A percentile compares a stretch with the other conserved stretches of the same genome.
These are phyloP conservation scores for Epichloe glyceriae DNA, from an alignment of 2,329 filamentous ascomycete species.

Conservation along the genomic window DNA sequence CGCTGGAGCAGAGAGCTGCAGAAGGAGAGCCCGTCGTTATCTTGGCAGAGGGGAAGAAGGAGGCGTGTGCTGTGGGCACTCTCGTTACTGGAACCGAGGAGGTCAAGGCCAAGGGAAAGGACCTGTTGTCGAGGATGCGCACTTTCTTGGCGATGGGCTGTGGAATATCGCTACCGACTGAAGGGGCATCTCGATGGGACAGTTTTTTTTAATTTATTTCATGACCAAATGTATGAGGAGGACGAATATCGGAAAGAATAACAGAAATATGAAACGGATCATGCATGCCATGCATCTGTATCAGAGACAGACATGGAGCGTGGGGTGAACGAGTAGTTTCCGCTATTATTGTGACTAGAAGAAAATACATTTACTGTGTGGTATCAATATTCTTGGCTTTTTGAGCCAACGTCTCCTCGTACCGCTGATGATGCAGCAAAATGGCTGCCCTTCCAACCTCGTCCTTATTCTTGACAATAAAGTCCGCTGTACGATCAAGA, in stretches of 20 bases:
- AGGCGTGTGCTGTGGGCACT: conserved; percentile 78
- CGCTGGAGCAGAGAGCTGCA: conserved; percentile 54
- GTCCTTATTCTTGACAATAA: conserved; percentile 27
- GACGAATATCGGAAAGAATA: not conserved
- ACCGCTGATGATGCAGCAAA: conserved; percentile 11
- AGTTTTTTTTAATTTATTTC: not conserved
- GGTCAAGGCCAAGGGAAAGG: conserved; percentile 90
- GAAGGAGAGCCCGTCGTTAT: conserved; percentile 74
- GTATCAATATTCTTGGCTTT: not conserved
- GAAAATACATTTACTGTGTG: not conserved
- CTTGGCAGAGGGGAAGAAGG: conserved; percentile 83
- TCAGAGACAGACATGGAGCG: too few species aligned
- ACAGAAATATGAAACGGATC: not conserved
- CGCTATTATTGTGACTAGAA: too few species aligned
- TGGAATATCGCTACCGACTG: conserved; percentile 58
- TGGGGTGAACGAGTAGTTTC: too few species aligned
- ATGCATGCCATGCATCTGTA: too few species aligned
- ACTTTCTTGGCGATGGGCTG: conserved; percentile 87
- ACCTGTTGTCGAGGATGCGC: conserved; percentile 81
- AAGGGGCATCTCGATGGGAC: not conserved
- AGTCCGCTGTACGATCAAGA: conserved; percentile 26
- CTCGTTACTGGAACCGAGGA: conserved; percentile 78
- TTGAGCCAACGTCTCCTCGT: not conserved
- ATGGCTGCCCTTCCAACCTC: conserved; percentile 24
- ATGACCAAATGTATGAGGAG: not conserved